Base-by-base conservation (phyloP, 2,329 filamentous ascomycete species). In the Arachnomyces sp. region DNA sequence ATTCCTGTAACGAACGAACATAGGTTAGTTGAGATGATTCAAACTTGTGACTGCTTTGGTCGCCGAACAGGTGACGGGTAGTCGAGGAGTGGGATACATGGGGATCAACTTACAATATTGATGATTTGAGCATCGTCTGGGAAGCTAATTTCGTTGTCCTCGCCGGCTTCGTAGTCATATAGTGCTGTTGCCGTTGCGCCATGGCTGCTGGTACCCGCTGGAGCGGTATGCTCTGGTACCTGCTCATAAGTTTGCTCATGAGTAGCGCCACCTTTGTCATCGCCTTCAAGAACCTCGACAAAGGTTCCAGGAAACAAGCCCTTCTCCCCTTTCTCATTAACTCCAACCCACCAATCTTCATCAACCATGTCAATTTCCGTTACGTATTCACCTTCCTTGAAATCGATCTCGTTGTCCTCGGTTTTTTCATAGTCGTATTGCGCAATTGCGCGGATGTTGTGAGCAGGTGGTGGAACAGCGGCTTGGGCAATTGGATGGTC, bases 271-370 rank as follows among this genome's bases (percentile, higher is more conserved):
- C 60, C 62, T n/a, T 40, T 42, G 14, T 56, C 53, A 16, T 77
- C 74, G 16, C 76, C 82, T 29, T 84, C 82, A 28, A 92, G 72
- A 15, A 95, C 63, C 61, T 95, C 88, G 39, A 98, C 90, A 51
- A 98, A 98, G 71, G 95, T 96, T 68, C 86, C 92, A 4, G 92
- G 92, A 73, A 98, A 96, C 28, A 98, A 73, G 35, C 92, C 92
- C 43, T 74, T 82, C 63, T 95, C 87, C 52, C 92, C 92, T 46
- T 72, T 74, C 15, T 75, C 69, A 68, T 96, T 98, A 50, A 84
- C 86, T 32, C 93, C 92, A 77, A 95, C 84, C 92, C 92, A 98
- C 92, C 92, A 98, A 60, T 98, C 90, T 38, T 93, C 84, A 53
- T 96, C 92, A 2, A 98, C 87, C 85, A 93, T 93, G 47, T 96